These are phyloP conservation scores for Xylaria grammica DNA, from an alignment of 495 filamentous ascomycete species.

Conservation along the genomic window DNA sequence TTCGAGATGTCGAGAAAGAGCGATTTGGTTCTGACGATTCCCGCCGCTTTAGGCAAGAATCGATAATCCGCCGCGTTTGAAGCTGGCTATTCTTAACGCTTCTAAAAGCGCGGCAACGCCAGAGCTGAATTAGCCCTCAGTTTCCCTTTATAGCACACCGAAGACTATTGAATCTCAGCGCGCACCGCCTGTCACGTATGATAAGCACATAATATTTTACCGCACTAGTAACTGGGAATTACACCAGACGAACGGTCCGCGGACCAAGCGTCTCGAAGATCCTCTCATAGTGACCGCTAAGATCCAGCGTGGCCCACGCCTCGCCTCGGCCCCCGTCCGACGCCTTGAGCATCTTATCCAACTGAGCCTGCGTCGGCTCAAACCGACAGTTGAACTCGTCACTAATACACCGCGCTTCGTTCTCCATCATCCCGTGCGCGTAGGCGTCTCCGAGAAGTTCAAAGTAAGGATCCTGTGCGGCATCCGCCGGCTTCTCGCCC, in stretches of 20 bases:
- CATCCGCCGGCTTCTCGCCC: not conserved
- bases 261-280: slow-evolving; percentile 25
- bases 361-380: slow-evolving; percentile 23
- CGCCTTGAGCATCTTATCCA: slow-evolving; percentile 12
- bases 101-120: too few species aligned
- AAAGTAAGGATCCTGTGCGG: slow-evolving; percentile 15
- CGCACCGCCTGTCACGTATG: too few species aligned
- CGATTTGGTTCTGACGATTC: too few species aligned
- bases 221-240: not conserved
- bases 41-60: too few species aligned
- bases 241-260: slow-evolving; percentile 5
- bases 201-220: too few species aligned
- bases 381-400: slow-evolving; percentile 25
- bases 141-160: too few species aligned
- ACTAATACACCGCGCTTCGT: slow-evolving; percentile 31
- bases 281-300: slow-evolving; percentile 24
- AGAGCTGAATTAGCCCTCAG: too few species aligned
- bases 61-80: too few species aligned
- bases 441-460: slow-evolving; percentile 32
- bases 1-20: too few species aligned
- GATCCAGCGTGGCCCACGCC: slow-evolving; percentile 23
- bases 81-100: too few species aligned
- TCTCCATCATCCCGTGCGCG: slow-evolving; percentile 37
- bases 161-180: too few species aligned
- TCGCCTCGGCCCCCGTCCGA: slow-evolving; percentile 25